Evolutionary conservation across 2,329 filamentous ascomycete species (phyloP).

Genomic region (Xenoacremonium recifei): DNA sequence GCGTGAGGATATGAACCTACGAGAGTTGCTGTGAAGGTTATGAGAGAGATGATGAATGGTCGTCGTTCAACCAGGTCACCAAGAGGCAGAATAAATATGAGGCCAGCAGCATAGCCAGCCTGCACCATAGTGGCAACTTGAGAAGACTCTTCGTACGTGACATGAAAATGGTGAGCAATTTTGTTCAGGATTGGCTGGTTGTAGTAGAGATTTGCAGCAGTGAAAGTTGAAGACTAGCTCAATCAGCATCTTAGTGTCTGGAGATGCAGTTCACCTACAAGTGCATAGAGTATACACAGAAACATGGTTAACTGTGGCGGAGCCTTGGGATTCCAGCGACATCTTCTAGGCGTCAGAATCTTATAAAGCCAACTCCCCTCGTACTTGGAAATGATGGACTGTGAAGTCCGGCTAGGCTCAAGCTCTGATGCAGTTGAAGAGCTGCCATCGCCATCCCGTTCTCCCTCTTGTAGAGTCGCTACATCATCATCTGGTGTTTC

Average conservation of each 20-base stretch:
- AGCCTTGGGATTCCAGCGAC: slow-evolving; percentile 64
- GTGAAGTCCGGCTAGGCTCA: too few species aligned
- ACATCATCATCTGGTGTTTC: background rate
- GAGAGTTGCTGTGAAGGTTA: slow-evolving; percentile 66
- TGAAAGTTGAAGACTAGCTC: slow-evolving; percentile 57
- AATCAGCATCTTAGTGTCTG: background rate
- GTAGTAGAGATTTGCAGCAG: slow-evolving; percentile 80
- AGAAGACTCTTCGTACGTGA: slow-evolving; percentile 66
- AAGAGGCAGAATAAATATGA: slow-evolving; percentile 73
- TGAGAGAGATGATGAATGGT: slow-evolving; percentile 66
- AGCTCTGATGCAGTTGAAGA: slow-evolving; percentile 9
- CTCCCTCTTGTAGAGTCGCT: background rate
- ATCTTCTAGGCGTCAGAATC: slow-evolving; percentile 55
- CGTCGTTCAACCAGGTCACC: slow-evolving; percentile 69
- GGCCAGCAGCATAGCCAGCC: slow-evolving; percentile 72
- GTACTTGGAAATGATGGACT: too few species aligned
- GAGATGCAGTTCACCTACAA: slow-evolving; percentile 41
- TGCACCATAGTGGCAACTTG: slow-evolving; percentile 74
- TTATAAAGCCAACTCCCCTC: slow-evolving; percentile 20
- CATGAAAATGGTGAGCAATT: slow-evolving; percentile 67
- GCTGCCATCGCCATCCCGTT: background rate
- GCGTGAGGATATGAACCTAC: slow-evolving; percentile 39
- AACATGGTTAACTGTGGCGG: slow-evolving; percentile 67
- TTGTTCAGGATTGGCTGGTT: slow-evolving; percentile 77
- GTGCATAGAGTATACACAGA: slow-evolving; percentile 69